Conservation (phyloP, 2,329 filamentous ascomycete species). For the Dryadomyces quercivorus region DNA sequence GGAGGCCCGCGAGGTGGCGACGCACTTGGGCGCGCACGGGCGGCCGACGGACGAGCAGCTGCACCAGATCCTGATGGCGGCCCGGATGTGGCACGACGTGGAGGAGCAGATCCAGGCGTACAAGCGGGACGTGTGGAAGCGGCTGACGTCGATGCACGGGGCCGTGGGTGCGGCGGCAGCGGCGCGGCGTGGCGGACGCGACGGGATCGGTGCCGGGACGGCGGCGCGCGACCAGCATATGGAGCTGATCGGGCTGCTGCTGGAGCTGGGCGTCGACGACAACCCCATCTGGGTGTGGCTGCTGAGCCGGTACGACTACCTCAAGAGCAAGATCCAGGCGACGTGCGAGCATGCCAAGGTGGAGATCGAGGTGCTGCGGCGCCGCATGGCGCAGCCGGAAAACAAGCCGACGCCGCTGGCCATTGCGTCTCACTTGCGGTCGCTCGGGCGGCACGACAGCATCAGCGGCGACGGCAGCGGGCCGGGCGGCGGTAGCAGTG, state of each 20-base stretch:
- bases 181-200: neutral
- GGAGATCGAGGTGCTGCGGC: conserved; percentile 82
- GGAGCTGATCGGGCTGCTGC: conserved; percentile 74
- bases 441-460: conserved; percentile 50
- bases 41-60: conserved; percentile 63
- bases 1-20: conserved; percentile 59
- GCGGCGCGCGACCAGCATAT: conserved; percentile 68
- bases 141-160: conserved; percentile 56
- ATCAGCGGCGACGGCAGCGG: neutral
- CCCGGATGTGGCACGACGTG: conserved; percentile 90
- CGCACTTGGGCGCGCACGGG: conserved; percentile 26
- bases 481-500: neutral
- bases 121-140: conserved; percentile 82
- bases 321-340: conserved; percentile 72
- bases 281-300: conserved; percentile 98
- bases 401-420: conserved; percentile 55
- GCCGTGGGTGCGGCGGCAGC: conserved; percentile 20
- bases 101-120: conserved; percentile 76
- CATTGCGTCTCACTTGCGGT: conserved; percentile 64
- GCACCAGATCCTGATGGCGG: conserved; percentile 77
- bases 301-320: conserved; percentile 73
- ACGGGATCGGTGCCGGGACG: conserved; percentile 27
- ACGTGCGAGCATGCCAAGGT: conserved; percentile 78
- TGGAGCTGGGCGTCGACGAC: conserved; percentile 91
- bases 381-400: conserved; percentile 56